These are phyloP conservation scores for Fusarium pseudonygamai DNA, from an alignment of 2,329 filamentous ascomycete species.

Conservation along the genomic window DNA sequence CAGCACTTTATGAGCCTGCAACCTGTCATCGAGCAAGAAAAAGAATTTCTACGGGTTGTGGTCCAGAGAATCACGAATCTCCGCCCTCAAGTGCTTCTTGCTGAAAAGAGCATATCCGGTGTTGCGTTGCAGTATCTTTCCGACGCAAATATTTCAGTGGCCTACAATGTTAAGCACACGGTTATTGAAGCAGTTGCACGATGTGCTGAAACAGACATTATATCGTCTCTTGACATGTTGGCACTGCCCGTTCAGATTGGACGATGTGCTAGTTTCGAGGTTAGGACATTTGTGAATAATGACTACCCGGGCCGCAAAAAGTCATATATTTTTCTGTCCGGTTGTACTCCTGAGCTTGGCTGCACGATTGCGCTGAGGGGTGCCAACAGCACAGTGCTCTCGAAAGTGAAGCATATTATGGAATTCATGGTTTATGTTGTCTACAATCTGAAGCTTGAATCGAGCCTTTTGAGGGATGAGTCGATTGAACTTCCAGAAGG, in stretches of 20 bases:
- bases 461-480: constrained; percentile 91
- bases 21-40: constrained; percentile 95
- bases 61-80: constrained; percentile 91
- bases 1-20: constrained; percentile 97
- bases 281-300: constrained; percentile 92
- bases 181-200: constrained; percentile 95
- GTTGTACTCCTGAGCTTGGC: constrained; percentile 87
- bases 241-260: constrained; percentile 78
- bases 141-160: constrained; percentile 89
- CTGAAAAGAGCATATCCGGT: constrained; percentile 91
- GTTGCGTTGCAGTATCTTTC: constrained; percentile 88
- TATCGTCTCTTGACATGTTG: constrained; percentile 94
- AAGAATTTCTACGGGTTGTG: constrained; percentile 90
- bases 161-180: constrained; percentile 95
- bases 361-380: constrained; percentile 95
- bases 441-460: constrained; percentile 96
- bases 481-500: constrained; percentile 82
- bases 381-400: constrained; percentile 74
- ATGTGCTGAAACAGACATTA: constrained; percentile 90
- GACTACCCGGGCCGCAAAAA: constrained; percentile 80
- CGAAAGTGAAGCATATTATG: constrained; percentile 88
- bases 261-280: constrained; percentile 86
- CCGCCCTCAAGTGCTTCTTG: constrained; percentile 85
- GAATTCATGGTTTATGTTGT: constrained; percentile 99
- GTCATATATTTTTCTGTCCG: constrained; percentile 95